phyloP scores from a whole-genome alignment of 2,329 filamentous ascomycete genomes.

The Calonectria leucothoes region DNA sequence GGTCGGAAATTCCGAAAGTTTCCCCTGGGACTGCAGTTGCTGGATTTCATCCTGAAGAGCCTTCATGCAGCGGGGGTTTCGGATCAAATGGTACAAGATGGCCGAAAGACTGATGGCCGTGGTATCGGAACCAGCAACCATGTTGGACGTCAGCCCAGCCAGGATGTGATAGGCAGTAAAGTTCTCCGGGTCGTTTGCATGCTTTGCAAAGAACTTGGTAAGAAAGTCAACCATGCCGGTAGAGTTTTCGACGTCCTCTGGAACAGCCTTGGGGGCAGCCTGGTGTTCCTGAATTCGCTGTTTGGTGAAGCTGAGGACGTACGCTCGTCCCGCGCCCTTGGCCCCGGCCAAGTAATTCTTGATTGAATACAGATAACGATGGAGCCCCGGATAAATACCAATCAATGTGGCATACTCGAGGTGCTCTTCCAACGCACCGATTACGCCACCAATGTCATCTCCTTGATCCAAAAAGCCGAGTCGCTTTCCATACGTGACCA shows the following conservation, averaged over 20 bases:
- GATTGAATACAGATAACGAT: conserved; percentile 26
- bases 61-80: conserved; percentile 15
- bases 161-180: conserved; percentile 36
- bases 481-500: conserved; percentile 48
- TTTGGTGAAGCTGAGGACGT: conserved; percentile 28
- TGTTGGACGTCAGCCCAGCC: conserved; percentile 33
- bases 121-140: conserved; percentile 38
- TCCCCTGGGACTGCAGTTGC: background rate
- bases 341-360: conserved; percentile 35
- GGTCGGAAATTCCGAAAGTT: conserved; percentile 17
- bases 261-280: conserved; percentile 21
- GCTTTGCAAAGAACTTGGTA: conserved; percentile 36
- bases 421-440: conserved; percentile 37
- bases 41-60: conserved; percentile 27
- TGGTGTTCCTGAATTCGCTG: conserved; percentile 29
- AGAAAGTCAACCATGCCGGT: conserved; percentile 34
- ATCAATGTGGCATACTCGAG: conserved; percentile 39
- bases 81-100: conserved; percentile 32
- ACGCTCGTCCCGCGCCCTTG: conserved; percentile 30
- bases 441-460: conserved; percentile 45
- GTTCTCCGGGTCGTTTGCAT: conserved; percentile 13
- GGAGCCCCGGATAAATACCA: conserved; percentile 37
- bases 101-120: conserved; percentile 37
- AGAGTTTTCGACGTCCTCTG: background rate
- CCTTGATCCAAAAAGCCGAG: conserved; percentile 52